phyloP scores from a whole-genome alignment of 2,329 filamentous ascomycete species.

The Aspergillus glaucus region DNA sequence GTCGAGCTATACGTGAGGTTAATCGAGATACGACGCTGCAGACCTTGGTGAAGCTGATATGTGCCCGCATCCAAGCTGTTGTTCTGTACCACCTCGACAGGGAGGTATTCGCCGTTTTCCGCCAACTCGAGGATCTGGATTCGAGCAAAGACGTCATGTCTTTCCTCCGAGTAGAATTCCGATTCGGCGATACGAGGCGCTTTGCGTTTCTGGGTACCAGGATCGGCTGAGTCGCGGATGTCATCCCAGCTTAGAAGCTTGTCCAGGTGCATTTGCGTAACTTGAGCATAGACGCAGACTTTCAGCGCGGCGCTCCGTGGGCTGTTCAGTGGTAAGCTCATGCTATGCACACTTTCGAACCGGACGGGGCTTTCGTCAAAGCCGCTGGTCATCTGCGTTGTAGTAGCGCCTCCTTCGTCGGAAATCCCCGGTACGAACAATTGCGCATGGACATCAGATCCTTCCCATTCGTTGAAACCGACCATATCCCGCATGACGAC shows the following conservation, averaged over 20 bases:
- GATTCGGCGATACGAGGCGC: slow-evolving; percentile 74
- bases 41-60: slow-evolving; percentile 89
- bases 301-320: slow-evolving; percentile 69
- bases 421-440: slow-evolving; percentile 91
- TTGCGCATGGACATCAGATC: slow-evolving; percentile 90
- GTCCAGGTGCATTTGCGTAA: slow-evolving; percentile 89
- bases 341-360: slow-evolving; percentile 97
- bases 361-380: slow-evolving; percentile 90
- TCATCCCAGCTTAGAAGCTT: slow-evolving; percentile 98
- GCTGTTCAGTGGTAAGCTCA: slow-evolving; percentile 81
- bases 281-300: slow-evolving; percentile 84
- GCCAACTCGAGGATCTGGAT: slow-evolving; percentile 87
- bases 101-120: slow-evolving; percentile 82
- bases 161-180: slow-evolving; percentile 88
- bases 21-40: slow-evolving; percentile 82
- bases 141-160: slow-evolving; percentile 83
- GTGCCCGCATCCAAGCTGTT: slow-evolving; percentile 79
- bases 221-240: slow-evolving; percentile 70
- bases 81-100: slow-evolving; percentile 85
- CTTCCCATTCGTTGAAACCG: slow-evolving; percentile 91
- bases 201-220: slow-evolving; percentile 52
- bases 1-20: slow-evolving; percentile 88
- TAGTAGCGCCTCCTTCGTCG: slow-evolving; percentile 85
- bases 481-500: slow-evolving; percentile 96
- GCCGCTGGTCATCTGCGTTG: slow-evolving; percentile 86